phyloP scores from a whole-genome alignment of 495 filamentous ascomycete genomes.

The Apiosordaria backusii region DNA sequence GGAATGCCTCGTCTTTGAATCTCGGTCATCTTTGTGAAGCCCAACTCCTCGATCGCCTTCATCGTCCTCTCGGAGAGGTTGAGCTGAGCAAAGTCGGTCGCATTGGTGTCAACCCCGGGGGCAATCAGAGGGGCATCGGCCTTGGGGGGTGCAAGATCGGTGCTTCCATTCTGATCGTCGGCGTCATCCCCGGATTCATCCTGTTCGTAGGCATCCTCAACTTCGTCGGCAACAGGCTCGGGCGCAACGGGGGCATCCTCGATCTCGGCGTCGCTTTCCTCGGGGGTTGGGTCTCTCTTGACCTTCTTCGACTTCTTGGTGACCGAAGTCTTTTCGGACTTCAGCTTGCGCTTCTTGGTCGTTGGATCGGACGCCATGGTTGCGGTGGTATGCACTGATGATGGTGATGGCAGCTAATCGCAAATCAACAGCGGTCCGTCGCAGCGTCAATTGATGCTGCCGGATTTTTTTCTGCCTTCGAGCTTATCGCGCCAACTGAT shows the following conservation, averaged over 20 bases:
- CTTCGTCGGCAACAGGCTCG: slow-evolving; percentile 15
- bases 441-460: background rate
- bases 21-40: slow-evolving; percentile 92
- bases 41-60: slow-evolving; percentile 85
- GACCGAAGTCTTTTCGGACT: slow-evolving; percentile 24
- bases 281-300: slow-evolving; percentile 26
- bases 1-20: slow-evolving; percentile 89
- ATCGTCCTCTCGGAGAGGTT: slow-evolving; percentile 83
- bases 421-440: background rate
- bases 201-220: slow-evolving; percentile 18
- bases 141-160: slow-evolving; percentile 12
- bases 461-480: slow-evolving; percentile 15
- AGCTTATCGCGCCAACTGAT: slow-evolving; percentile 16
- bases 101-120: slow-evolving; percentile 32
- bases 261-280: slow-evolving; percentile 27
- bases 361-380: slow-evolving; percentile 40
- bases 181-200: slow-evolving; percentile 28
- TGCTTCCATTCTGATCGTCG: slow-evolving; percentile 25
- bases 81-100: slow-evolving; percentile 67
- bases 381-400: slow-evolving; percentile 5
- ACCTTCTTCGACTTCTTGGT: slow-evolving; percentile 30
- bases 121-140: slow-evolving; percentile 29
- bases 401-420: background rate
- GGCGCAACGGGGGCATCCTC: slow-evolving; percentile 13
- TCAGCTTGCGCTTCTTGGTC: slow-evolving; percentile 49